A percentile compares a stretch with the other conserved stretches of the same genome.
These are phyloP conservation scores for Salvia sclarea DNA, from an alignment of 305 asterid species.

Conservation along the genomic window DNA sequence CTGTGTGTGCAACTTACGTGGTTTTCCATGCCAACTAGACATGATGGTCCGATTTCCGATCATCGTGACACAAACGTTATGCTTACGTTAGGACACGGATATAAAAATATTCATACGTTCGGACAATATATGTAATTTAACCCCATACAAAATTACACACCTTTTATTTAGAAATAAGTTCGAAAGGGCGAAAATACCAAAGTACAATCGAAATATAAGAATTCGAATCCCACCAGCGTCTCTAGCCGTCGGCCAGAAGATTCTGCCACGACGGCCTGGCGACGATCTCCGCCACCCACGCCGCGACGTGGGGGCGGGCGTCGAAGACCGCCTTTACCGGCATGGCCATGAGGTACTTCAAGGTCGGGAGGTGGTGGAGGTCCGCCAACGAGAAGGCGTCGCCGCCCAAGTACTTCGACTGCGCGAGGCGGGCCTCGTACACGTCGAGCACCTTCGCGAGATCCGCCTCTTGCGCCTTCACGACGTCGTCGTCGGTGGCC, in stretches of 20 bases:
- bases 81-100: too few relatives aligned
- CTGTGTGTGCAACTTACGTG: too few relatives aligned
- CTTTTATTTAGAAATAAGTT: too few relatives aligned
- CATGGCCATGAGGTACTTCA: background rate
- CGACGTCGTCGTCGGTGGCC: background rate
- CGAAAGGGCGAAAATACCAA: too few relatives aligned
- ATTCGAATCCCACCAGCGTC: background rate
- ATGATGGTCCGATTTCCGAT: too few relatives aligned
- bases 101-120: too few relatives aligned
- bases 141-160: background rate
- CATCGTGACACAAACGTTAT: too few relatives aligned
- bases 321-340: background rate
- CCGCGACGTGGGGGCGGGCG: background rate
- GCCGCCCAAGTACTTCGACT: constrained; percentile 16
- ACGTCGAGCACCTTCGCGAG: constrained; percentile 1
- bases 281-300: background rate
- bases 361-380: constrained; percentile 22
- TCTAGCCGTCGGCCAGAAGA: background rate
- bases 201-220: too few relatives aligned
- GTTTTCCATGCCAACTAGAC: too few relatives aligned
- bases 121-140: too few relatives aligned
- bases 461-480: background rate
- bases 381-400: constrained; percentile 15
- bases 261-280: constrained; percentile 3
- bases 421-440: constrained; percentile 11